Percentiles rank a stretch among this genome's conserved stretches.
phyloP scores from a whole-genome alignment of 768 basidiomycete species.

The Suillus bovinus region DNA sequence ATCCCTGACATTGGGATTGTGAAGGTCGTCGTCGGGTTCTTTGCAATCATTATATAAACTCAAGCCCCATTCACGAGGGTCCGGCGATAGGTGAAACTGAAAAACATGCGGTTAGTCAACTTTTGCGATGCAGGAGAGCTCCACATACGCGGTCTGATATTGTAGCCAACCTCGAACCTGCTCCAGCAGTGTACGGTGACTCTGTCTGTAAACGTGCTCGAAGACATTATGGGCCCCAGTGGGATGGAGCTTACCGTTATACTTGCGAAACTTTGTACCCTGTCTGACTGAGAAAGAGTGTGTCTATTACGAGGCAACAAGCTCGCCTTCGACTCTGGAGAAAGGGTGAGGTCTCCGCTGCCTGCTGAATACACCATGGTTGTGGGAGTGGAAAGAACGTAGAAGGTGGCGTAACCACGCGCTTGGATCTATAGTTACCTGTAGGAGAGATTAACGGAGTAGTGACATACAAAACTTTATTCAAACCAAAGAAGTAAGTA shows the following conservation, averaged over 20 bases:
- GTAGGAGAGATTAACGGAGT: not conserved
- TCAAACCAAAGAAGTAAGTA: not conserved
- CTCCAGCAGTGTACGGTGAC: constrained; percentile 43
- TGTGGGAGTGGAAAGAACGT: not conserved
- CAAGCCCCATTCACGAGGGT: constrained; percentile 68
- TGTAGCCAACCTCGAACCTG: constrained; percentile 35
- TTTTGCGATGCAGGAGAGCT: not conserved
- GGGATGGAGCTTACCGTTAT: constrained; percentile 19
- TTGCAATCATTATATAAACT: constrained; percentile 52
- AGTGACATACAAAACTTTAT: constrained; percentile 4
- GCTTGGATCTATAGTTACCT: not conserved
- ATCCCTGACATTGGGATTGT: constrained; percentile 55
- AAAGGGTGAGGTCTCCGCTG: not conserved
- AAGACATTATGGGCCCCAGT: not conserved
- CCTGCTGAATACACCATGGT: constrained; percentile 20
- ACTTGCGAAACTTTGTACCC: constrained; percentile 28
- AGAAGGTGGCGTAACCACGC: constrained; percentile 1
- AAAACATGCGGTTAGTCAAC: not conserved
- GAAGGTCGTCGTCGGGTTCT: constrained; percentile 73
- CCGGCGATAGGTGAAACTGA: constrained; percentile 65
- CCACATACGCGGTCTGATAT: constrained; percentile 46
- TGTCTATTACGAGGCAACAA: constrained; percentile 13
- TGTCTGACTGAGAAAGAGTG: constrained; percentile 19
- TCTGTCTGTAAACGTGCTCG: constrained; percentile 21
- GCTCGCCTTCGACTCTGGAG: constrained; percentile 16